Conservation (phyloP, 768 basidiomycete species). For the Psilocybe cubensis region DNA sequence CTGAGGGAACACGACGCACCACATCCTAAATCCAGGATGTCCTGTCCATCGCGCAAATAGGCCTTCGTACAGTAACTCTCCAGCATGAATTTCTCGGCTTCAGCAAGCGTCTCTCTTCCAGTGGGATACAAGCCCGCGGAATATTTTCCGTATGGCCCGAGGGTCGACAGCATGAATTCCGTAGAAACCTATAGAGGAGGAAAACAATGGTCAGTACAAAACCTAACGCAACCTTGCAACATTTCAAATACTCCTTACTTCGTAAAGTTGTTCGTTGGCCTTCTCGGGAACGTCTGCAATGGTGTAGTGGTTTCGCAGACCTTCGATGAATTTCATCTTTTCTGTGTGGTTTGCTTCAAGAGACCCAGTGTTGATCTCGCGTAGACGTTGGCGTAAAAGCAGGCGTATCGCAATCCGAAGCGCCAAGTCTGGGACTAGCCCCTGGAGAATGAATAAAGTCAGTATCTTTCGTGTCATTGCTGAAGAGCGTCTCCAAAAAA, state of each 20-base stretch:
- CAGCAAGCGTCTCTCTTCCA: conserved; percentile 58
- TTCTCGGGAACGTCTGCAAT: conserved; percentile 69
- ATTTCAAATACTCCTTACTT: conserved; percentile 39
- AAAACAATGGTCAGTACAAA: neutral
- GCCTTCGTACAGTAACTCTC: conserved; percentile 71
- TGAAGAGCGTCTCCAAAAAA: neutral
- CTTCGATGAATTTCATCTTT: conserved; percentile 71
- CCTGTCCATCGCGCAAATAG: conserved; percentile 58
- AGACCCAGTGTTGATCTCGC: conserved; percentile 63
- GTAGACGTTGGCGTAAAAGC: conserved; percentile 54
- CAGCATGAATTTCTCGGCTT: conserved; percentile 69
- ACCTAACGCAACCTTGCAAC: neutral
- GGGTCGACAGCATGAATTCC: conserved; percentile 64
- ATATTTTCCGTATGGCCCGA: conserved; percentile 71
- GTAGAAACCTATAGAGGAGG: conserved; percentile 54
- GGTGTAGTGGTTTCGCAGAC: conserved; percentile 47
- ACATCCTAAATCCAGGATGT: conserved; percentile 72
- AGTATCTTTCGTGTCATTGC: neutral
- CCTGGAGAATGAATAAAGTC: conserved; percentile 34
- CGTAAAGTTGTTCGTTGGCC: conserved; percentile 80
- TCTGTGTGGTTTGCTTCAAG: conserved; percentile 63
- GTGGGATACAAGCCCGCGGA: conserved; percentile 68
- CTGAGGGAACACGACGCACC: conserved; percentile 34
- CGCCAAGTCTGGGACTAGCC: conserved; percentile 64
- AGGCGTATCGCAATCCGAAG: conserved; percentile 37